These are phyloP conservation scores for Trichophyton simii DNA, from an alignment of 2,329 filamentous ascomycete species.

Conservation along the genomic window DNA sequence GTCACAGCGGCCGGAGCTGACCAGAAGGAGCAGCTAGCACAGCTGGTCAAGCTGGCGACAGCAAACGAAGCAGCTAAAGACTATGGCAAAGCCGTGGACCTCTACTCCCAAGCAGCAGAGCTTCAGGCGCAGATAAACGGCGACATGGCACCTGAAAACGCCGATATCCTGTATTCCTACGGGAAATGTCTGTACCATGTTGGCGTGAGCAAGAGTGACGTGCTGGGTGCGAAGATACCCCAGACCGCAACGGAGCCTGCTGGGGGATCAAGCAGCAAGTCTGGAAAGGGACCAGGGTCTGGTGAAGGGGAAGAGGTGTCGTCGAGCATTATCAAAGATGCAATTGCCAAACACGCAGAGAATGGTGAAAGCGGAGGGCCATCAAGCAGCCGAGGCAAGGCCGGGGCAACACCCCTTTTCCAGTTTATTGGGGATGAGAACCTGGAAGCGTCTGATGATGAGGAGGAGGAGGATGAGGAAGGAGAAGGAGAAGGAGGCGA, in stretches of 20 bases:
- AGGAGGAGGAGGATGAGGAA: constrained; percentile 49
- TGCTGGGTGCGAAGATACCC: constrained; percentile 68
- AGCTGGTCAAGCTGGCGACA: constrained; percentile 67
- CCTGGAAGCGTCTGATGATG: constrained; percentile 65
- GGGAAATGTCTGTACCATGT: constrained; percentile 89
- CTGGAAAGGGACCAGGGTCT: constrained; percentile 26
- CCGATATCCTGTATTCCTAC: constrained; percentile 87
- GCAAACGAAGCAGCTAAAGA: constrained; percentile 82
- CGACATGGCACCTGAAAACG: constrained; percentile 80
- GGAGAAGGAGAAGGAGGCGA: constrained; percentile 35
- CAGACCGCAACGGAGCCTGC: constrained; percentile 44
- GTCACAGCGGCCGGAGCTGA: neutral
- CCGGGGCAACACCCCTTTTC: constrained; percentile 48
- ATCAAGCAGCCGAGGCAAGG: constrained; percentile 11
- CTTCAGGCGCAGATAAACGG: constrained; percentile 85
- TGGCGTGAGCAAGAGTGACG: constrained; percentile 85
- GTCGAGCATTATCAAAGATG: constrained; percentile 9
- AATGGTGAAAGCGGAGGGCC: neutral
- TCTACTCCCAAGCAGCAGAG: constrained; percentile 79
- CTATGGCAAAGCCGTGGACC: constrained; percentile 71
- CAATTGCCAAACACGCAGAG: constrained; percentile 9
- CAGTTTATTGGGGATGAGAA: constrained; percentile 92
- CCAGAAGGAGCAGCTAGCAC: constrained; percentile 51
- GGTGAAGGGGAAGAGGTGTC: constrained; percentile 5
- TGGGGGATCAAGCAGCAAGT: neutral